Conservation (phyloP, 2,329 filamentous ascomycete species). For the Colletotrichum siamense region DNA sequence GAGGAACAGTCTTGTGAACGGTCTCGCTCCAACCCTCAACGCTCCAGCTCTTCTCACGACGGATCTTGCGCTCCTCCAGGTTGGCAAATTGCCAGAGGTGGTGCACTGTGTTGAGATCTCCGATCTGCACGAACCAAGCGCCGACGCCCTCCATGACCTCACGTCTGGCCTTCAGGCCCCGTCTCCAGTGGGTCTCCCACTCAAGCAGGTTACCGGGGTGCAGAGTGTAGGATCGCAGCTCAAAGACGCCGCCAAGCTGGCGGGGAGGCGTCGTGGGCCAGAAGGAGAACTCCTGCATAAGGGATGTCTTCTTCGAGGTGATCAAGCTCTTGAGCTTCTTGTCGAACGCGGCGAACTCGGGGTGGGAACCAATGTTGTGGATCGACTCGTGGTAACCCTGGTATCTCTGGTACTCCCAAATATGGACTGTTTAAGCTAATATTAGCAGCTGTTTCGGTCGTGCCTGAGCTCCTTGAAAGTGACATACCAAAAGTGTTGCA, state of each 20-base stretch:
- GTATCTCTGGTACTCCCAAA: conserved; percentile 99
- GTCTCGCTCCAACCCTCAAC: conserved; percentile 96
- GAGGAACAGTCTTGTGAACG: conserved; percentile 96
- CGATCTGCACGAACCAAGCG: conserved; percentile 98
- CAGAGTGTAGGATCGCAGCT: conserved; percentile 94
- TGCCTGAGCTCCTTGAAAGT: background rate
- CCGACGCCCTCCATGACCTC: conserved; percentile 99
- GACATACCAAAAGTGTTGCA: conserved; percentile 91
- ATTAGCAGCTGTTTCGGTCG: conserved; percentile 1
- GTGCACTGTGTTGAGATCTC: conserved; percentile 96
- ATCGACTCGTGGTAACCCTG: conserved; percentile 93
- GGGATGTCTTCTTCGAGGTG: conserved; percentile 80
- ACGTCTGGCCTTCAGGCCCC: conserved; percentile 85
- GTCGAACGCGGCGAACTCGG: conserved; percentile 85
- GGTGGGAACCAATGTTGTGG: conserved; percentile 81
- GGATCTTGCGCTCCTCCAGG: conserved; percentile 87
- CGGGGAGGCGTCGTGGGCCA: conserved; percentile 96
- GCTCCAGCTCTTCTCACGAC: conserved; percentile 93
- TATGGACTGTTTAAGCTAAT: conserved; percentile 74
- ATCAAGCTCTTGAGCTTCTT: conserved; percentile 85
- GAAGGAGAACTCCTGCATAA: conserved; percentile 99
- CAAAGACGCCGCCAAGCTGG: conserved; percentile 89
- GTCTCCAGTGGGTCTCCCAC: conserved; percentile 98
- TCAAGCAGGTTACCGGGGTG: conserved; percentile 95
- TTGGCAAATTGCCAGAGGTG: conserved; percentile 99